A percentile compares a stretch with the other conserved stretches of the same genome.
Evolutionary conservation across 1,139 yeast species (phyloP).

Genomic region (Yamadazyma buinensis): DNA sequence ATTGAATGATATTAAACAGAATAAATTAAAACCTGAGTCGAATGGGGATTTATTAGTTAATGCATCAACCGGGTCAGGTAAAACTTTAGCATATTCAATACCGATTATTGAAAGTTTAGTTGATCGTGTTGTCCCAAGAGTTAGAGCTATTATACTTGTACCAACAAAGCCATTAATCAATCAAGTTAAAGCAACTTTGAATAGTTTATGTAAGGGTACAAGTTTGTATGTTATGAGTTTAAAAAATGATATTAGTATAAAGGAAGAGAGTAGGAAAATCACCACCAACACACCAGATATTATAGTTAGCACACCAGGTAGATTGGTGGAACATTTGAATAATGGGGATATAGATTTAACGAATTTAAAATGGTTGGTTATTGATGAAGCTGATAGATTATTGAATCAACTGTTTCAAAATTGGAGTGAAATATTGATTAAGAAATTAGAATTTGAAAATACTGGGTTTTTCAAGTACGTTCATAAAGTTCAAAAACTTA

Average conservation of each 20-base stretch:
- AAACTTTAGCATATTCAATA: conserved; percentile 82
- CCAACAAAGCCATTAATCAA: conserved; percentile 87
- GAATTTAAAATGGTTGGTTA: conserved; percentile 63
- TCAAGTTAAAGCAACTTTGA: conserved; percentile 72
- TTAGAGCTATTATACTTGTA: conserved; percentile 74
- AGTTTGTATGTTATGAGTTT: conserved; percentile 59
- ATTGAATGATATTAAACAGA: conserved; percentile 44
- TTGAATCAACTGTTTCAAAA: conserved; percentile 90
- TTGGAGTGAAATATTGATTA: conserved; percentile 75
- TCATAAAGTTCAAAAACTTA: conserved; percentile 48
- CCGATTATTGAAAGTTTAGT: conserved; percentile 74
- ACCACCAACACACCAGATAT: conserved; percentile 62
- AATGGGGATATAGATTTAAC: conserved; percentile 36
- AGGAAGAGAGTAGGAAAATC: conserved; percentile 59
- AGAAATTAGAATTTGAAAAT: conserved; percentile 33
- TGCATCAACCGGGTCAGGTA: conserved; percentile 97
- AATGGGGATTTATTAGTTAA: conserved; percentile 80
- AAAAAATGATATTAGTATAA: conserved; percentile 54
- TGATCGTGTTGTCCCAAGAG: conserved; percentile 62
- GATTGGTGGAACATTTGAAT: conserved; percentile 82
- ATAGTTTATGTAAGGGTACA: conserved; percentile 61
- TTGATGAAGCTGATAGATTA: conserved; percentile 94
- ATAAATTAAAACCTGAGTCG: conserved; percentile 53
- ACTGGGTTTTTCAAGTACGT: conserved; percentile 14
- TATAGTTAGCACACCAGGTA: conserved; percentile 84